These are phyloP conservation scores for Beauveria brongniartii DNA, from an alignment of 2,329 filamentous ascomycete species.

Conservation along the genomic window DNA sequence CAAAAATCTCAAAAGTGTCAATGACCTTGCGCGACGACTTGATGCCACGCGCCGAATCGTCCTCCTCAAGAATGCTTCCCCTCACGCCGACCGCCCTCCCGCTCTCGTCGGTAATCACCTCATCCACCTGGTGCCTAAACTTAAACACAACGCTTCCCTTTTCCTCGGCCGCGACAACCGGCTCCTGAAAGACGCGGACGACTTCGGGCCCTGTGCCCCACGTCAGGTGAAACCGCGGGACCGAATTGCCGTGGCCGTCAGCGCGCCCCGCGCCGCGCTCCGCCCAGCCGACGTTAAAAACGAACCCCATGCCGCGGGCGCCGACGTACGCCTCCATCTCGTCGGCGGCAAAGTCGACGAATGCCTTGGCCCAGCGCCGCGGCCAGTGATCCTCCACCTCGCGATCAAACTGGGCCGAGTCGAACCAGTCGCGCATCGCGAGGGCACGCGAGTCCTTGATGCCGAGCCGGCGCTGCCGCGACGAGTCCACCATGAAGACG, in stretches of 20 bases:
- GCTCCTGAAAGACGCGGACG: conserved; percentile 49
- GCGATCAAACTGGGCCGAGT: conserved; percentile 50
- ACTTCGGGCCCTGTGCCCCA: conserved; percentile 56
- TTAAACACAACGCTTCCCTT: conserved; percentile 46
- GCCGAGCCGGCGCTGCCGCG: conserved; percentile 48
- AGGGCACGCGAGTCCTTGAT: conserved; percentile 50
- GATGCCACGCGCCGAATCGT: conserved; percentile 42
- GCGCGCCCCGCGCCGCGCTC: conserved; percentile 49
- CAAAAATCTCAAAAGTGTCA: conserved; percentile 45
- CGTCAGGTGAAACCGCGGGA: conserved; percentile 54
- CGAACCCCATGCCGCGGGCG: conserved; percentile 41
- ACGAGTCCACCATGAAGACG: conserved; percentile 50
- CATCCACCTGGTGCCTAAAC: conserved; percentile 50
- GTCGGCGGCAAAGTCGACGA: conserved; percentile 53
- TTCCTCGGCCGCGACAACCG: conserved; percentile 43
- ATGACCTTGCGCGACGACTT: conserved; percentile 40
- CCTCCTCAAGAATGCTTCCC: conserved; percentile 44
- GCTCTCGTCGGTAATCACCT: conserved; percentile 42
- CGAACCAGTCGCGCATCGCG: conserved; percentile 51
- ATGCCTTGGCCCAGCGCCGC: conserved; percentile 53
- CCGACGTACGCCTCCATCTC: conserved; percentile 52
- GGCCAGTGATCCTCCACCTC: conserved; percentile 50
- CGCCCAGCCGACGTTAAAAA: conserved; percentile 51
- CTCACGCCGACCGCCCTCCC: conserved; percentile 45
- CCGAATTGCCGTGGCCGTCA: conserved; percentile 53